Conservation (phyloP, 306 rosid species). For the Casuarina cunninghamiana region DNA sequence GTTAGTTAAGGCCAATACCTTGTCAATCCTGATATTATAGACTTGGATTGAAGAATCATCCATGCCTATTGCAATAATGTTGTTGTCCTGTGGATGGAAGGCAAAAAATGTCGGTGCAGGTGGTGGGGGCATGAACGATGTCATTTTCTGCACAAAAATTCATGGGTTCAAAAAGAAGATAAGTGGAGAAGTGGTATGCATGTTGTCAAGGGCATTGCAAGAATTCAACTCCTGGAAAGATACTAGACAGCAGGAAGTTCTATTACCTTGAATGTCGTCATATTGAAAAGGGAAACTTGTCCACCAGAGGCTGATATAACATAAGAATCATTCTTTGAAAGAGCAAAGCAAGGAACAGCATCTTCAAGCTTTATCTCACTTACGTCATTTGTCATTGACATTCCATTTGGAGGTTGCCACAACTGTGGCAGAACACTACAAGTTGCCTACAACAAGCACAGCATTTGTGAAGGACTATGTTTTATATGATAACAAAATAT, state of each 20-base stretch:
- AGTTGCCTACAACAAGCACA: slow-evolving; percentile 60
- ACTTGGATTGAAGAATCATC: slow-evolving; percentile 92
- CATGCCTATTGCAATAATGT: slow-evolving; percentile 96
- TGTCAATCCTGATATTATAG: slow-evolving; percentile 89
- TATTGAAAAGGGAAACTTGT: slow-evolving; percentile 92
- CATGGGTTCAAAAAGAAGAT: slow-evolving; percentile 1
- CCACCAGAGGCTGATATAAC: slow-evolving; percentile 99
- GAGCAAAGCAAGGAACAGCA: slow-evolving; percentile 94
- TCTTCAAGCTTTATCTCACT: slow-evolving; percentile 89
- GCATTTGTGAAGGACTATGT: slow-evolving; percentile 34
- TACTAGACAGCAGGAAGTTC: slow-evolving; percentile 8
- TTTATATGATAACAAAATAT: slow-evolving; percentile 22
- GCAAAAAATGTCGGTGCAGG: slow-evolving; percentile 98
- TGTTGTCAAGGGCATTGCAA: neutral
- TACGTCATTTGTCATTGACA: slow-evolving; percentile 91
- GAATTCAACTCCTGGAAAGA: neutral
- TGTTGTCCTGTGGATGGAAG: slow-evolving; percentile 97
- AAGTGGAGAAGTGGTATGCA: neutral
- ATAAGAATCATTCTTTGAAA: slow-evolving; percentile 93
- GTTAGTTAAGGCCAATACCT: slow-evolving; percentile 50
- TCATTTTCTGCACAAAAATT: slow-evolving; percentile 75
- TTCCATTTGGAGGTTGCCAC: slow-evolving; percentile 98
- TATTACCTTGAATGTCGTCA: slow-evolving; percentile 95
- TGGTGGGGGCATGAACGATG: slow-evolving; percentile 97
- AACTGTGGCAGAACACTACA: slow-evolving; percentile 72